A percentile compares a stretch with the other conserved stretches of the same genome.
Evolutionary conservation across 805 yeast genomes (phyloP).

Genomic region (Kodamaea sagamina): DNA sequence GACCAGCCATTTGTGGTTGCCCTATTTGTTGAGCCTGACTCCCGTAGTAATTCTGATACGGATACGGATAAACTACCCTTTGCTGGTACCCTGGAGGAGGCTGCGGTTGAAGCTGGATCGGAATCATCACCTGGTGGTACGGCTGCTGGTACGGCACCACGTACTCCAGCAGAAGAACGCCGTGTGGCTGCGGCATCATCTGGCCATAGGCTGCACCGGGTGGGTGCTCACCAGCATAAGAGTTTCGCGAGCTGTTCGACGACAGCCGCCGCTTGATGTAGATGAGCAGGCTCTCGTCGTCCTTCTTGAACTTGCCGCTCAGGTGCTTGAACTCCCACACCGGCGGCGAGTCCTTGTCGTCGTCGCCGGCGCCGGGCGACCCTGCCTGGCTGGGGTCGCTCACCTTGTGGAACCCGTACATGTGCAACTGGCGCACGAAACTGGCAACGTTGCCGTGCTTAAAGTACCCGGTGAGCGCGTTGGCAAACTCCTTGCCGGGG

Average conservation of each 20-base stretch:
- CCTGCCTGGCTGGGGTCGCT: slow-evolving; percentile 38
- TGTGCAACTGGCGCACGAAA: slow-evolving; percentile 90
- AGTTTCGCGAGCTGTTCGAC: slow-evolving; percentile 29
- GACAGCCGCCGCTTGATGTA: slow-evolving; percentile 52
- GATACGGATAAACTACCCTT: slow-evolving; percentile 5
- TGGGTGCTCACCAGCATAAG: slow-evolving; percentile 13
- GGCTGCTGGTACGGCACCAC: slow-evolving; percentile 3
- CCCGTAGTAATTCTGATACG: background rate
- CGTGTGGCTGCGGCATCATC: slow-evolving; percentile 1
- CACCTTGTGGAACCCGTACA: slow-evolving; percentile 94
- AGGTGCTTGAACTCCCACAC: slow-evolving; percentile 61
- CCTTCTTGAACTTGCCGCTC: slow-evolving; percentile 50
- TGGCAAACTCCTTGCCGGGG: slow-evolving; percentile 65
- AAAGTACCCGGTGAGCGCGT: slow-evolving; percentile 69
- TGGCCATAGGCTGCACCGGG: slow-evolving; percentile 1
- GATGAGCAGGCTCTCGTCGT: slow-evolving; percentile 46
- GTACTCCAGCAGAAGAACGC: slow-evolving; percentile 1
- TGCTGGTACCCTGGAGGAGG: slow-evolving; percentile 8
- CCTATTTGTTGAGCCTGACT: slow-evolving; percentile 3
- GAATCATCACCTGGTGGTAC: slow-evolving; percentile 7
- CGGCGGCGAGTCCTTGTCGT: slow-evolving; percentile 28
- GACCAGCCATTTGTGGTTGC: too few relatives aligned
- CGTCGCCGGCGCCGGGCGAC: slow-evolving; percentile 12
- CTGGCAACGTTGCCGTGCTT: slow-evolving; percentile 93
- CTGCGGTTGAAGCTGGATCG: slow-evolving; percentile 7